phyloP scores from a whole-genome alignment of 75 land plant genomes.

The Cupressus sempervirens region DNA sequence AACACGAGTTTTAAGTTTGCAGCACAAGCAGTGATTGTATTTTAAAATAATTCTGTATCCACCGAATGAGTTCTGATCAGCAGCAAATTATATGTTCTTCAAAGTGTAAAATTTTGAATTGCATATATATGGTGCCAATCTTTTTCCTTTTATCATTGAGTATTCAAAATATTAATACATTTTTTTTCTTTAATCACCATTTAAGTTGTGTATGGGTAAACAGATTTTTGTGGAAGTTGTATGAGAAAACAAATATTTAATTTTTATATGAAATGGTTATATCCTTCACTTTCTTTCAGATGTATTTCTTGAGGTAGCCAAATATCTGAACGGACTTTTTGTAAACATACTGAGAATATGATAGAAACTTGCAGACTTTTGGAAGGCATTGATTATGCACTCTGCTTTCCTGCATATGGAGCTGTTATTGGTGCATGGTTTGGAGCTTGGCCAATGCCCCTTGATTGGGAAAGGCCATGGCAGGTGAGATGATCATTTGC shows the following conservation, averaged over 20 bases:
- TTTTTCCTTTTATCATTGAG: not conserved
- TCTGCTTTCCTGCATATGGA: conserved; percentile 95
- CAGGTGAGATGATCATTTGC: conserved; percentile 49
- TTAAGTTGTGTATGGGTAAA: not conserved
- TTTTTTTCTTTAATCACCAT: not conserved
- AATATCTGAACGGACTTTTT: not conserved
- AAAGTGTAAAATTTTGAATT: not conserved
- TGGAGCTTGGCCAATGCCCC: conserved; percentile 99
- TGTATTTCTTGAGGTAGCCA: not conserved
- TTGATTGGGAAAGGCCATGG: conserved; percentile 99
- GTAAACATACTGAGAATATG: not conserved
- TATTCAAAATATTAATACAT: not conserved
- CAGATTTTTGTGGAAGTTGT: not conserved
- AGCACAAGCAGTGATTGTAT: not conserved
- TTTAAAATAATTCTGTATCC: not conserved
- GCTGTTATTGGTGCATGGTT: conserved; percentile 93
- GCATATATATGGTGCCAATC: not conserved
- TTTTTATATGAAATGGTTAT: not conserved
- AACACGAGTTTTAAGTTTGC: not conserved
- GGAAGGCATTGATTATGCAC: conserved; percentile 51
- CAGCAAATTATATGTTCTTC: not conserved
- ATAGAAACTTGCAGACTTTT: conserved; percentile 39
- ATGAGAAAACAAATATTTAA: not conserved
- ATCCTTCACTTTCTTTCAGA: not conserved
- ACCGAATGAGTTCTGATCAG: not conserved